These are phyloP conservation scores for Cladophialophora yegresii DNA, from an alignment of 2,329 filamentous ascomycete species.

Conservation along the genomic window DNA sequence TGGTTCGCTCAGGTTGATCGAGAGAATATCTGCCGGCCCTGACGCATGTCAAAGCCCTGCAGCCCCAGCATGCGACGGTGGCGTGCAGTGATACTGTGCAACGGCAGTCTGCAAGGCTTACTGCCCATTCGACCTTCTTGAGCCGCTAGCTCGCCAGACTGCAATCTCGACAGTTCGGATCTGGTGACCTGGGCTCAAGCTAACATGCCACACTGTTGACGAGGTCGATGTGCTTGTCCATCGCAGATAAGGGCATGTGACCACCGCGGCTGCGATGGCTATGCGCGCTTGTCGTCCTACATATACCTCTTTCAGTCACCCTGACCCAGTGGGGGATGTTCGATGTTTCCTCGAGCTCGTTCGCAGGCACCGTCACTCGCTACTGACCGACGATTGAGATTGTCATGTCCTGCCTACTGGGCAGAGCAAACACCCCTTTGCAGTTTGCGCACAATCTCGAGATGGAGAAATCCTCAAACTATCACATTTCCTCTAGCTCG, in stretches of 20 bases:
- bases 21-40: too few relatives aligned
- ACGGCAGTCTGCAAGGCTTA: constrained; percentile 10
- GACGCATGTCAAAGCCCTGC: too few relatives aligned
- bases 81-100: neutral
- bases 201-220: constrained; percentile 8
- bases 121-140: neutral
- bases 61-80: too few relatives aligned
- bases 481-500: constrained; percentile 22
- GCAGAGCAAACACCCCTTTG: neutral
- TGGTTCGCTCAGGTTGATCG: neutral
- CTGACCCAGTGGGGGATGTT: neutral
- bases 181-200: constrained; percentile 15
- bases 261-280: neutral
- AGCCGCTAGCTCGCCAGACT: neutral
- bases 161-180: constrained; percentile 8
- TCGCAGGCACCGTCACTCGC: constrained; percentile 1
- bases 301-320: constrained; percentile 14
- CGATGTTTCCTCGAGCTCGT: neutral
- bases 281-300: constrained; percentile 15
- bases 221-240: neutral
- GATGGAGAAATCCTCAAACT: constrained; percentile 29
- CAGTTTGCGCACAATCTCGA: neutral
- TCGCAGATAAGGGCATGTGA: neutral
- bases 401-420: constrained; percentile 6
- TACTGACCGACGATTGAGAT: neutral